phyloP scores from a whole-genome alignment of 768 basidiomycete species.

The Hygrocybe punicea region DNA sequence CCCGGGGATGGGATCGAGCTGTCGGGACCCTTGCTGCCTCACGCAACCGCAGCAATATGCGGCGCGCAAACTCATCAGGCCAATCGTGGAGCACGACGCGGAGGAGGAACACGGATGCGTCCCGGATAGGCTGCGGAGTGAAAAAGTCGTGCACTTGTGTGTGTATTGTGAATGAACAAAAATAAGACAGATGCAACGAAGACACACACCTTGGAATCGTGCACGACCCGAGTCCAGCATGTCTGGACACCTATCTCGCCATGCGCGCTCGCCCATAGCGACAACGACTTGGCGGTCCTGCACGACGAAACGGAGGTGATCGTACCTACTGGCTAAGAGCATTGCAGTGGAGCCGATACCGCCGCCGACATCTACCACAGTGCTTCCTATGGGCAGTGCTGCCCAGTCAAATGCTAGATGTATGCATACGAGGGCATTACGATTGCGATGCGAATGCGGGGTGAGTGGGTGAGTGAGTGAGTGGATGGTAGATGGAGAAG shows the following conservation, averaged over 20 bases:
- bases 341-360: conserved; percentile 51
- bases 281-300: conserved; percentile 53
- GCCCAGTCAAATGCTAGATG: conserved; percentile 55
- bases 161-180: no score
- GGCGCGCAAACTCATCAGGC: conserved; percentile 57
- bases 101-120: conserved; percentile 64
- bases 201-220: conserved; percentile 47
- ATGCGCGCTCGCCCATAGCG: conserved; percentile 49
- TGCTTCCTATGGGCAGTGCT: conserved; percentile 42
- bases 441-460: not conserved
- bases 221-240: conserved; percentile 53
- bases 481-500: not conserved
- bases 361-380: conserved; percentile 58
- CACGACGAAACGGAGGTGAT: conserved; percentile 41
- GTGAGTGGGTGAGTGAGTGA: not conserved
- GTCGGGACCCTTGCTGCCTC: conserved; percentile 40
- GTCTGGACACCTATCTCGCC: conserved; percentile 57
- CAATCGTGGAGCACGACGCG: conserved; percentile 77
- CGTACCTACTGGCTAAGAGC: conserved; percentile 36
- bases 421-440: no score
- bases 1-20: no score
- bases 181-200: no score
- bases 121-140: conserved; percentile 50
- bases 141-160: conserved; percentile 84
- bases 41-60: conserved; percentile 44